phyloP scores from a whole-genome alignment of 73 alveolate species.

The Effrenium voratum region DNA sequence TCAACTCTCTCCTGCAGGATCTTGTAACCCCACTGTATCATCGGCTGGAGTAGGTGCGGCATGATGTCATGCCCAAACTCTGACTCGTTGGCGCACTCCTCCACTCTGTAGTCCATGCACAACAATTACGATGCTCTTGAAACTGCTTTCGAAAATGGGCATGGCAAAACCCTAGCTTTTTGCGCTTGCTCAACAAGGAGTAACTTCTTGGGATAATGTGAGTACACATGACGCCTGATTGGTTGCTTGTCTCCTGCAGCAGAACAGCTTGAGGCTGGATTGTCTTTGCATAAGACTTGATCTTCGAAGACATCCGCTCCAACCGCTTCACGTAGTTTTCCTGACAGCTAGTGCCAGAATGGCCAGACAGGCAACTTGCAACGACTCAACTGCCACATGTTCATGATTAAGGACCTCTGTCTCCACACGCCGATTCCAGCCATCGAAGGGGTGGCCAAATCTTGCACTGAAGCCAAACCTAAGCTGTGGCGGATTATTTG shows the following conservation, averaged over 20 bases:
- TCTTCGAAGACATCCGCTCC: not conserved
- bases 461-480: conserved; percentile 8
- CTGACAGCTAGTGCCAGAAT: not conserved
- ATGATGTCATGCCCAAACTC: conserved; percentile 1
- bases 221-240: too few species aligned
- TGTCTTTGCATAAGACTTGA: not conserved
- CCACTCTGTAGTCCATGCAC: too few species aligned
- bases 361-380: not conserved
- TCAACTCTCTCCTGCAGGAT: not conserved
- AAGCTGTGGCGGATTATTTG: too few species aligned
- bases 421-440: conserved; percentile 21
- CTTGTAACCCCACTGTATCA: not conserved
- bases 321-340: not conserved
- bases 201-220: too few species aligned
- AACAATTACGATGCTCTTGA: too few species aligned
- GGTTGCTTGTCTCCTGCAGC: too few species aligned
- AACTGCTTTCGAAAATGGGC: too few species aligned
- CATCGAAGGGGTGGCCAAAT: conserved; percentile 6
- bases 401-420: not conserved
- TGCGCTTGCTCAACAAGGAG: too few species aligned
- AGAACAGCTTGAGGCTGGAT: too few species aligned
- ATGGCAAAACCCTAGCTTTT: too few species aligned
- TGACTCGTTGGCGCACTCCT: not conserved
- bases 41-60: not conserved
- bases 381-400: not conserved